phyloP scores from a whole-genome alignment of 2,329 filamentous ascomycete genomes.

The Pseudogymnoascus sp. region DNA sequence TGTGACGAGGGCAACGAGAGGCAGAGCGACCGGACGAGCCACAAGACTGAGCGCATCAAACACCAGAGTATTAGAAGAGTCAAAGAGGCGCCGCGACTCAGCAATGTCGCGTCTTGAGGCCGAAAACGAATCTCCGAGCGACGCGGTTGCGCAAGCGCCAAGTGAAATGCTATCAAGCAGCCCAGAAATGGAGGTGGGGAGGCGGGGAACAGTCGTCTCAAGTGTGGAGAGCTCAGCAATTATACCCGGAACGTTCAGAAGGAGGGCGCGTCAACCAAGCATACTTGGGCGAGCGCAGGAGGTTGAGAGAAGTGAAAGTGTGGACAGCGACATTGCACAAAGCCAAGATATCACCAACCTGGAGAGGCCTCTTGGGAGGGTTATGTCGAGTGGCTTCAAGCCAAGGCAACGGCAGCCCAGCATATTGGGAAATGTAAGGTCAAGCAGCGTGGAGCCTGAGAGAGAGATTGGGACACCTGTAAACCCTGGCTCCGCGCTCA shows the following conservation, averaged over 20 bases:
- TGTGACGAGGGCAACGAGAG: conserved; percentile 5
- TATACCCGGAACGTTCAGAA: conserved; percentile 46
- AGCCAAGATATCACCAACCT: conserved; percentile 8
- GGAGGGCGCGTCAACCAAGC: conserved; percentile 51
- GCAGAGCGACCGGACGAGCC: not conserved
- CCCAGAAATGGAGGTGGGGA: conserved; percentile 21
- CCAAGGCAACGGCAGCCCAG: conserved; percentile 29
- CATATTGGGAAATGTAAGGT: conserved; percentile 24
- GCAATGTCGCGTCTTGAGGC: conserved; percentile 9
- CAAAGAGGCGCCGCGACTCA: conserved; percentile 4
- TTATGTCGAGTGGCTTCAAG: conserved; percentile 18
- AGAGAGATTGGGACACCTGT: conserved; percentile 17
- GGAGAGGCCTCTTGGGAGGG: conserved; percentile 5
- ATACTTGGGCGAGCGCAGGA: conserved; percentile 41
- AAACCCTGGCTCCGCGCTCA: conserved; percentile 34
- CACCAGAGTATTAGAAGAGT: conserved; percentile 1
- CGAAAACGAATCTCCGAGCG: conserved; percentile 6
- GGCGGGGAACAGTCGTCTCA: not conserved
- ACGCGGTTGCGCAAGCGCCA: conserved; percentile 17
- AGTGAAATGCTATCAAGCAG: conserved; percentile 22
- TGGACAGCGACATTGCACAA: conserved; percentile 9
- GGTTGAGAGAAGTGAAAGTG: conserved; percentile 6
- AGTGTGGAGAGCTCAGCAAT: conserved; percentile 36
- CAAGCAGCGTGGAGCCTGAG: conserved; percentile 21
- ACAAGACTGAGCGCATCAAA: not conserved